Evolutionary conservation across 169 alveolate genomes (phyloP), one percentile per base, ranked within the genome.

Genomic region (Sarcocystis neurona): DNA sequence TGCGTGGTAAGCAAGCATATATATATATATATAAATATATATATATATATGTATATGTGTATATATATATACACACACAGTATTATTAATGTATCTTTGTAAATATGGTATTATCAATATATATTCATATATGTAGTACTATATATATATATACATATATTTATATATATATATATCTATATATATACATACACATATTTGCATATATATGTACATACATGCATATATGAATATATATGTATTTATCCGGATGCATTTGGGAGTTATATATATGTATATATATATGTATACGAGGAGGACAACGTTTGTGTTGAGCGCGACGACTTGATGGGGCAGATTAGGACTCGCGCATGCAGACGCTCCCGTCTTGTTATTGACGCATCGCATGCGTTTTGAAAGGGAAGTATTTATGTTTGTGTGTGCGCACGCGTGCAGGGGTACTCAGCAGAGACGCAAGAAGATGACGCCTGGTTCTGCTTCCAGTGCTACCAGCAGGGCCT

Each of bases 401-500:
- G n/a, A 53, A 53, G 20, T 53, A 53, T 10, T 53, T 30, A 30
- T 2, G 27, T 34, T 18, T 72, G 6, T 72, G 44, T 72, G 39
- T 39, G 75, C n/a, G 41, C 6, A 4, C 34, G 4, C 34, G 32
- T 41, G 48, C 86, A 79, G 86, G 86, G 86, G 12, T 79, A 79
- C 50, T 53, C 86, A 32, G 86, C 70, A 0, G 86, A 79, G 74
- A 79, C 86, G 18, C 43, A 56, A 15, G 89, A 84, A 15, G 89
- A 84, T 30, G 89, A 66, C 66, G 70, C 89, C 23, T 84, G 89
- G 89, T 84, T 48, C 82, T 84, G 89, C 60, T 79, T 79, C 4
- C 78, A 84, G 66, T 84, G 89, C 86, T 79, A 79, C 50, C 86
- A 56, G 37, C 15, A 56, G n/a, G 86, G 86, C 2, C 46, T 56